phyloP scores from a whole-genome alignment of 169 alveolate species.

The Cryptosporidium meleagridis region DNA sequence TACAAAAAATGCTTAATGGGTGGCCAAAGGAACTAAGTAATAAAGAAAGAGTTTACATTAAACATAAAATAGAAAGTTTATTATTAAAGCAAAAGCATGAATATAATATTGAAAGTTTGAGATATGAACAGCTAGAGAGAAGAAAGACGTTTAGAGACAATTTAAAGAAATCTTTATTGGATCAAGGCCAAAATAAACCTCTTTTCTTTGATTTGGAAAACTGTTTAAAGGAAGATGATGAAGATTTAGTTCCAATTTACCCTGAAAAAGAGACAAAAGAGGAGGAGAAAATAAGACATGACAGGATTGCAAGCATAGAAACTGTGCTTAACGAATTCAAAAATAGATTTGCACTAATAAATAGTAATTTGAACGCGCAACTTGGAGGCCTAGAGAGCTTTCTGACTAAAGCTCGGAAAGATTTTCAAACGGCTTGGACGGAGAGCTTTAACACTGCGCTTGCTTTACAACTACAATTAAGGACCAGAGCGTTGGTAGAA shows the following conservation, averaged over 20 bases:
- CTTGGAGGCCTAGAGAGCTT: background rate
- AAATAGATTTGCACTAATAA: background rate
- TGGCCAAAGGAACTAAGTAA: slow-evolving; percentile 59
- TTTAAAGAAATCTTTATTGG: background rate
- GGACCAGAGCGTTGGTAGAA: slow-evolving; percentile 50
- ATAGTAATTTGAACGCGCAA: slow-evolving; percentile 32
- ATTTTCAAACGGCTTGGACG: slow-evolving; percentile 44
- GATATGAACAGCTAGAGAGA: slow-evolving; percentile 53
- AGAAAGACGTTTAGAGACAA: background rate
- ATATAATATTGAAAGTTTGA: slow-evolving; percentile 13
- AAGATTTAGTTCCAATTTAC: slow-evolving; percentile 33
- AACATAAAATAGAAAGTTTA: slow-evolving; percentile 30
- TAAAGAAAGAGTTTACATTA: slow-evolving; percentile 51
- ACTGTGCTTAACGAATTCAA: background rate
- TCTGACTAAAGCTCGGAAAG: slow-evolving; percentile 1
- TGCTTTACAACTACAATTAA: slow-evolving; percentile 45
- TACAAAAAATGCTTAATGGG: slow-evolving; percentile 1
- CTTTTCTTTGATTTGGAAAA: slow-evolving; percentile 17
- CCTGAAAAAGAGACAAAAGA: slow-evolving; percentile 38
- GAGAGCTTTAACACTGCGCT: slow-evolving; percentile 52
- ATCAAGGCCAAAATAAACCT: background rate
- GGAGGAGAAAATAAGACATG: slow-evolving; percentile 13
- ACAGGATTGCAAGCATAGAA: background rate
- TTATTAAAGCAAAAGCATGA: slow-evolving; percentile 20
- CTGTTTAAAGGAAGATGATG: slow-evolving; percentile 35